phyloP scores from a whole-genome alignment of 805 yeast species.

The Hemisphaericaspora nanyangensis region DNA sequence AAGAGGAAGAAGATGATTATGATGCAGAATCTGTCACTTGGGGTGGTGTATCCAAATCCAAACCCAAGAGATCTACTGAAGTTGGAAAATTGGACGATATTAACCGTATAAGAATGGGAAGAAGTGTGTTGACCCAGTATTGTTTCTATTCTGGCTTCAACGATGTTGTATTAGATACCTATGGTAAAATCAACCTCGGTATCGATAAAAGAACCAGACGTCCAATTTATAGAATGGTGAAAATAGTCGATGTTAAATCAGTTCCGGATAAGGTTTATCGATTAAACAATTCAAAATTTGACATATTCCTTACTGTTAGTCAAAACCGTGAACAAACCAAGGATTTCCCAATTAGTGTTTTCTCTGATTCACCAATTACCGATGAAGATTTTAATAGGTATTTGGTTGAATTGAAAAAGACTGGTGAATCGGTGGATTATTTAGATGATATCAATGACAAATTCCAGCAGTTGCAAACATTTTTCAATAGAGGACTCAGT shows the following conservation, averaged over 20 bases:
- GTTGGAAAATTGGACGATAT: slow-evolving; percentile 59
- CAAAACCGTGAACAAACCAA: slow-evolving; percentile 75
- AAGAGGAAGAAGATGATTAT: slow-evolving; percentile 24
- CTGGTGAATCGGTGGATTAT: slow-evolving; percentile 57
- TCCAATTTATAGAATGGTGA: slow-evolving; percentile 78
- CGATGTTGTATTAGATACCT: slow-evolving; percentile 65
- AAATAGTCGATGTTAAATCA: slow-evolving; percentile 60
- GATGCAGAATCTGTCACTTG: slow-evolving; percentile 34
- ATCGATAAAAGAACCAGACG: slow-evolving; percentile 55
- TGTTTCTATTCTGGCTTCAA: slow-evolving; percentile 82
- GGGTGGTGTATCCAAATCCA: slow-evolving; percentile 21
- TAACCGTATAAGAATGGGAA: slow-evolving; percentile 72
- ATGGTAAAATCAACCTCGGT: slow-evolving; percentile 82
- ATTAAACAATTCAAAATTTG: slow-evolving; percentile 40
- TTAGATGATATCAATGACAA: slow-evolving; percentile 62
- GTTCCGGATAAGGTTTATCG: slow-evolving; percentile 39
- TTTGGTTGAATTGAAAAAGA: slow-evolving; percentile 54
- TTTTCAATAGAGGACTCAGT: slow-evolving; percentile 65
- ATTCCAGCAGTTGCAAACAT: slow-evolving; percentile 53
- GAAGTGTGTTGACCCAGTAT: slow-evolving; percentile 68
- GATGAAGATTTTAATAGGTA: slow-evolving; percentile 73
- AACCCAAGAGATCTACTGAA: slow-evolving; percentile 25
- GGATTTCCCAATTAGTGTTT: slow-evolving; percentile 69
- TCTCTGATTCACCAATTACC: slow-evolving; percentile 74
- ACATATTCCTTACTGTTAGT: slow-evolving; percentile 63